Evolutionary conservation across 148 eudicot genomes (phyloP).

Genomic region (Drosera capensis): DNA sequence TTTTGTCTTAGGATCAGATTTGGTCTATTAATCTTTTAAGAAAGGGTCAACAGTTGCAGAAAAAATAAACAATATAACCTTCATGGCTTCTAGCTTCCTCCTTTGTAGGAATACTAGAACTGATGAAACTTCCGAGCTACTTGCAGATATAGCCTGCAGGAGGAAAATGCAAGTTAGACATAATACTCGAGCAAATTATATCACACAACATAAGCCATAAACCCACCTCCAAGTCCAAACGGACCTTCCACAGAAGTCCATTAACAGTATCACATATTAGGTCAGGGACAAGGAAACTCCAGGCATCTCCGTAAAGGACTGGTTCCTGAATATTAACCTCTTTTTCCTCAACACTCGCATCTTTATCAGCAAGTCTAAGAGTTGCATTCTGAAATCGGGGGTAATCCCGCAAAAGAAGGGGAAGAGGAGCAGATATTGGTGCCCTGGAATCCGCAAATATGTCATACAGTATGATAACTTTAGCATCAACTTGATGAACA

Average conservation of each 20-base stretch:
- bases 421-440: constrained; percentile 99
- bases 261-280: constrained; percentile 60
- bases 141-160: constrained; percentile 81
- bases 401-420: constrained; percentile 54
- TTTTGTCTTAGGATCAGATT: no score
- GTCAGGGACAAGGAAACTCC: constrained; percentile 89
- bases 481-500: constrained; percentile 95
- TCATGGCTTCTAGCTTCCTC: constrained; percentile 69
- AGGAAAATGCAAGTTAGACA: constrained; percentile 6
- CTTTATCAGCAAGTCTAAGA: constrained; percentile 21
- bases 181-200: neutral
- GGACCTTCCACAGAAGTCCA: constrained; percentile 83
- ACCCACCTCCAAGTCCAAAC: constrained; percentile 76
- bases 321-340: constrained; percentile 26
- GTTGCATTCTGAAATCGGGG: constrained; percentile 27
- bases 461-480: constrained; percentile 88
- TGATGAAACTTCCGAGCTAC: constrained; percentile 70
- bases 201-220: constrained; percentile 6
- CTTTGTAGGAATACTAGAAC: constrained; percentile 85
- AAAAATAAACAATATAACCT: constrained; percentile 36
- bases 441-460: constrained; percentile 72
- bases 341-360: constrained; percentile 27
- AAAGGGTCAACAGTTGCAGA: no score
- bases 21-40: no score
- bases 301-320: constrained; percentile 60